phyloP scores from a whole-genome alignment of 2,329 filamentous ascomycete genomes.

The Fusarium sp. region DNA sequence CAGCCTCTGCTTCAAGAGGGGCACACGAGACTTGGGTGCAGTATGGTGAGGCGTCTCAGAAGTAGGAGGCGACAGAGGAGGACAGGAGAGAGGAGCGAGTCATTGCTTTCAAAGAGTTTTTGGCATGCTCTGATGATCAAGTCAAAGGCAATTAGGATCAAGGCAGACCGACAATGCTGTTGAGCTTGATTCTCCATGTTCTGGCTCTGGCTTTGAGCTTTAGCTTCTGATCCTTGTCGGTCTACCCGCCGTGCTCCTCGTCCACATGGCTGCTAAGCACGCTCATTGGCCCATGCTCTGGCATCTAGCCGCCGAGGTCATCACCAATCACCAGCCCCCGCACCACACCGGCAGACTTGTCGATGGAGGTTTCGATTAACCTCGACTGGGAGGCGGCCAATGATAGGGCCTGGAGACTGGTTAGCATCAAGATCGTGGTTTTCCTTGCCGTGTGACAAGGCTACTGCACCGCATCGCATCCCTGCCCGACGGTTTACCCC shows the following conservation, averaged over 20 bases:
- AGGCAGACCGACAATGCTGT: slow-evolving; percentile 16
- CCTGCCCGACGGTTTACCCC: slow-evolving; percentile 1
- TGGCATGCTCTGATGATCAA: not conserved
- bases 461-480: slow-evolving; percentile 36
- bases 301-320: slow-evolving; percentile 55
- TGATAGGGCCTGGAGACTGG: slow-evolving; percentile 21
- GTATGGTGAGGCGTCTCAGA: slow-evolving; percentile 25
- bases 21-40: slow-evolving; percentile 12
- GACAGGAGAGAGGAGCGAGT: not conserved
- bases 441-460: slow-evolving; percentile 34
- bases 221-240: slow-evolving; percentile 11
- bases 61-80: not conserved
- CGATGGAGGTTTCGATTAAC: slow-evolving; percentile 33
- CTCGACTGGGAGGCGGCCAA: slow-evolving; percentile 14
- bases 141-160: not conserved
- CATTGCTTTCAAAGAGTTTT: not conserved
- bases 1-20: slow-evolving; percentile 36
- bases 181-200: slow-evolving; percentile 16
- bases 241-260: slow-evolving; percentile 29
- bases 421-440: slow-evolving; percentile 28
- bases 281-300: slow-evolving; percentile 50
- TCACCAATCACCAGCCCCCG: slow-evolving; percentile 47
- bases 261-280: slow-evolving; percentile 37
- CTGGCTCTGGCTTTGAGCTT: slow-evolving; percentile 11
- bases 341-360: slow-evolving; percentile 23